Conservation (phyloP, 352 stramenopile species). For the Globisporangium paroecandrum region DNA sequence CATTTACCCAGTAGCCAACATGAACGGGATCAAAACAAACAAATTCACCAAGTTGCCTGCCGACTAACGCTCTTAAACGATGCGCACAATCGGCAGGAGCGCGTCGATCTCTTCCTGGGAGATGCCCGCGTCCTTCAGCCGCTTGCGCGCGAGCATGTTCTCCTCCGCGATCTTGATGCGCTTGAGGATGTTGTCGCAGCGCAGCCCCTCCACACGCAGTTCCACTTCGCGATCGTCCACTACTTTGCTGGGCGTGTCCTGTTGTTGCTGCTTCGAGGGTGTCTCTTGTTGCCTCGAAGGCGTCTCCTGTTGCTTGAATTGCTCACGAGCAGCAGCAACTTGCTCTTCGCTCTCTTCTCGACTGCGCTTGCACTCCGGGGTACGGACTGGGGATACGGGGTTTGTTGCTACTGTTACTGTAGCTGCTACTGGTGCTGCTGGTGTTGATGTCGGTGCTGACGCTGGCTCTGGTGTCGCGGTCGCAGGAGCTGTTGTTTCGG, state of each 20-base stretch:
- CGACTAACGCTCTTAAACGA: not conserved
- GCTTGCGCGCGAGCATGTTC: conserved; percentile 35
- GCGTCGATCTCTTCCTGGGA: conserved; percentile 17
- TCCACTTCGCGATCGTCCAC: conserved; percentile 9
- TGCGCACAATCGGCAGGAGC: conserved; percentile 14
- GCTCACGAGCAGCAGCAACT: not conserved
- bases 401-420: not conserved
- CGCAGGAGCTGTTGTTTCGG: not conserved
- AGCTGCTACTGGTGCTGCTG: not conserved
- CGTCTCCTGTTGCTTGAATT: not conserved
- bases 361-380: not conserved
- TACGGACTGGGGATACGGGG: not conserved
- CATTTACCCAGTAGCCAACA: not conserved
- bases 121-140: conserved; percentile 34
- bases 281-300: not conserved
- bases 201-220: conserved; percentile 16
- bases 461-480: not conserved
- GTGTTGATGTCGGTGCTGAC: not conserved
- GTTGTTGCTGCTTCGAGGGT: not conserved
- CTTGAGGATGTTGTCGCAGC: conserved; percentile 18
- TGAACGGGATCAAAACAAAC: not conserved
- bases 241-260: not conserved
- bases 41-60: not conserved
- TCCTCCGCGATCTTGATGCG: conserved; percentile 17
- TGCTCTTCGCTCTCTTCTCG: conserved; percentile 1